Percentiles rank a stretch among this genome's conserved stretches.
These are phyloP conservation scores for Collybiopsis luxurians DNA, from an alignment of 768 basidiomycete species.

Conservation along the genomic window DNA sequence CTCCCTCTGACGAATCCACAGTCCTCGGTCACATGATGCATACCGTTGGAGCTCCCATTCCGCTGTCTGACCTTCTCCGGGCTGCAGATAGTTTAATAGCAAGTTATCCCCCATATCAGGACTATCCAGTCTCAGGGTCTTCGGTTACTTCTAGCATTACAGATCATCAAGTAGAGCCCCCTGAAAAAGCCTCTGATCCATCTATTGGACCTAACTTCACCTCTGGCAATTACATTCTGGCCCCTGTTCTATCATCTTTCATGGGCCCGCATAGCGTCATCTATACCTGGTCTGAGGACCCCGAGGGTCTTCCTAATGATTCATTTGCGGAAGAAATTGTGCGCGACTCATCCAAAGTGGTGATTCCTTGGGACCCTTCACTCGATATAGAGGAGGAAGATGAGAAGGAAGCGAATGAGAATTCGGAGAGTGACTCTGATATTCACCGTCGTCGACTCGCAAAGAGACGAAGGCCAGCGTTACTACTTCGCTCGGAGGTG, in stretches of 20 bases:
- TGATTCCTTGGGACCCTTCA: constrained; percentile 47
- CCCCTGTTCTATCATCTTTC: constrained; percentile 50
- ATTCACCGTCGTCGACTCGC: constrained; percentile 8
- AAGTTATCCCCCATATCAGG: background rate
- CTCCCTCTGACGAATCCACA: background rate
- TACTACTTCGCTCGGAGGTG: constrained; percentile 14
- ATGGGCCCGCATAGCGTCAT: constrained; percentile 80
- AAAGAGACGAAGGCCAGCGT: constrained; percentile 9
- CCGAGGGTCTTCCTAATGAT: constrained; percentile 42
- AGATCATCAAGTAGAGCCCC: constrained; percentile 15
- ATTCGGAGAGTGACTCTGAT: constrained; percentile 14
- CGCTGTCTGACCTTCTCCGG: background rate
- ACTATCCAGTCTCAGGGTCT: background rate
- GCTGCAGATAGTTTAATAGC: background rate
- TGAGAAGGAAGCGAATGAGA: constrained; percentile 18
- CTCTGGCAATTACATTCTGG: constrained; percentile 61
- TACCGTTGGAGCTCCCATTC: background rate
- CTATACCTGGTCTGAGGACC: constrained; percentile 66
- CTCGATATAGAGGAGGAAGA: constrained; percentile 17
- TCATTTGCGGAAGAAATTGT: constrained; percentile 63
- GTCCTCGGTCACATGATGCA: too few relatives aligned
- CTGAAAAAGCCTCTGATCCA: constrained; percentile 52
- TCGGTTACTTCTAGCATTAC: background rate
- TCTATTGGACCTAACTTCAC: constrained; percentile 41
- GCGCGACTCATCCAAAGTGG: constrained; percentile 49